Evolutionary conservation across 306 rosid genomes (phyloP), one percentile per base, ranked within the genome.

Genomic region (Castanea crenata): DNA sequence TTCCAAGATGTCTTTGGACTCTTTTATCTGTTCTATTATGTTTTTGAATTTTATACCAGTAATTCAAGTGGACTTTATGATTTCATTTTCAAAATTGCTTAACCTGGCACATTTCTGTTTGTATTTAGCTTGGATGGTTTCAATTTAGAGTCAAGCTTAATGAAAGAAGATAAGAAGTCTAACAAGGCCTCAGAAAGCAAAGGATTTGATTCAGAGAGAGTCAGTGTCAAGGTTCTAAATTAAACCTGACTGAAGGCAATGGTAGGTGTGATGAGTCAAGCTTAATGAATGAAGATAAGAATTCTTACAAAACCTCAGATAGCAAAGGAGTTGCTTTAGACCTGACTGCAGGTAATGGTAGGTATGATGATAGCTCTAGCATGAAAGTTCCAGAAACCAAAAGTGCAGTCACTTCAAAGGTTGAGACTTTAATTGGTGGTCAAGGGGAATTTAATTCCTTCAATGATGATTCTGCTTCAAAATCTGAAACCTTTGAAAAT

Each of bases 111-210:
- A 54, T 78, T 8, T 67, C 27, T 46, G 78, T 77, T 78, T 62
- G 32, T 68, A 34, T 55, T 34, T 76, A 91, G 97, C 81, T 82
- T 92, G 85, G 97, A 89, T 78, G 78, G 80, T 86, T 90, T 95
- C 76, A 87, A 85, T 85, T 84, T 95, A 56, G 92, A 90, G 61
- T 83, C 84, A 44, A 82, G 83, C 76, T 71, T 76, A 34, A 68
- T 18, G 58, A 80, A 72, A 71, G 81, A 29, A 27, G 76, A 16
- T 54, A 73, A 73, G 76, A 54, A 23, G 29, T 51, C 76, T 18
- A 29, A 29, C 10, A 35, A 25, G 56, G 29, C 2, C 21, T 29
- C 58, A 23, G 59, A 73, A 14, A 54, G 58, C 5, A 51, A 49
- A 25, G 44, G 58, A 51, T 16, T 73, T 73, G 29, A 23, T 52